These are phyloP conservation scores for Neopestalotiopsis clavispora DNA, from an alignment of 2,329 filamentous ascomycete species.

Conservation along the genomic window DNA sequence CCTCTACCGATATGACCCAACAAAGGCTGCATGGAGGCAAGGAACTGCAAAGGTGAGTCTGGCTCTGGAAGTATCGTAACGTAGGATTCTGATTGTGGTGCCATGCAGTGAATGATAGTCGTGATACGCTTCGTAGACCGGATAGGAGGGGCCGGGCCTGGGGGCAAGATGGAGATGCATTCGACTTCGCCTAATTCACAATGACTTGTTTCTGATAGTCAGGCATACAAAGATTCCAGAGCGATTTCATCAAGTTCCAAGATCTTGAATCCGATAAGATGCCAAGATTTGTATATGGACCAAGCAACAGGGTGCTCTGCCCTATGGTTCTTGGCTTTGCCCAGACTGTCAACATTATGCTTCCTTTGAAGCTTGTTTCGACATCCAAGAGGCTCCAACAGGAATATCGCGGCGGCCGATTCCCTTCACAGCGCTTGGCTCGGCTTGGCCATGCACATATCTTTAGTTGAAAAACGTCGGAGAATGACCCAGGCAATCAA, in stretches of 20 bases:
- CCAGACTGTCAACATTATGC: not conserved
- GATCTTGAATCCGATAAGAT: not conserved
- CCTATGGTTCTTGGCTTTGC: not conserved
- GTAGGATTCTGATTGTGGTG: not conserved
- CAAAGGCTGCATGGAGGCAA: not conserved
- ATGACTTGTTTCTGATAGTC: not conserved
- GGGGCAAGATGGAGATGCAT: not conserved
- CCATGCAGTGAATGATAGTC: not conserved
- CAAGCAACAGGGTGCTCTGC: not conserved
- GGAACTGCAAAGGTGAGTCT: not conserved
- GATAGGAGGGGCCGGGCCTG: not conserved
- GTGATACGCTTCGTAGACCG: not conserved
- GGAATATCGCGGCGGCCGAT: not conserved
- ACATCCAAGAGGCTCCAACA: not conserved
- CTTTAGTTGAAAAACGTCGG: not conserved
- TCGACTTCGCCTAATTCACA: not conserved
- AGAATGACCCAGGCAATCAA: not conserved
- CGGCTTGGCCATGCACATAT: conserved; percentile 2
- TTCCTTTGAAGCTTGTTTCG: conserved; percentile 2
- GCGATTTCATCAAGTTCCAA: not conserved
- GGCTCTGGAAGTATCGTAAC: not conserved
- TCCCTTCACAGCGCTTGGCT: not conserved
- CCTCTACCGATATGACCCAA: not conserved
- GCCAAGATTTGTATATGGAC: not conserved
- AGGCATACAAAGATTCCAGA: not conserved